Evolutionary conservation across 306 rosid genomes (phyloP).

Genomic region (Biancaea sappan): DNA sequence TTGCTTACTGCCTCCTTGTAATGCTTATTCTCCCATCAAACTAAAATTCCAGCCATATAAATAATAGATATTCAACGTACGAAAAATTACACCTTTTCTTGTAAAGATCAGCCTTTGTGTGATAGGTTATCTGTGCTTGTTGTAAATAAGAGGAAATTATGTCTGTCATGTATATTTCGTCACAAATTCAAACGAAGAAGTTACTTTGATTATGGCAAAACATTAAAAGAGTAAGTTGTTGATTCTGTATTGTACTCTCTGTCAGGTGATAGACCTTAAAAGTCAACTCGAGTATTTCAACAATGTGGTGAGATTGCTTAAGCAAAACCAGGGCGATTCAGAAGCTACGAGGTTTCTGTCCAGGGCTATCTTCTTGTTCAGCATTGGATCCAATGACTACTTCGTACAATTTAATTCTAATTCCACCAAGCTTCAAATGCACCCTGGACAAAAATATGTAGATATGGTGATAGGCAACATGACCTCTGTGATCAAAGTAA

Average conservation of each 20-base stretch:
- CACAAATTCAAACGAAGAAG: background rate
- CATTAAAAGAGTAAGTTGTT: background rate
- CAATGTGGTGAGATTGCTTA: conserved; percentile 4
- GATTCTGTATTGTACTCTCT: background rate
- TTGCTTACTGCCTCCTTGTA: too few relatives aligned
- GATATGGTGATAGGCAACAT: conserved; percentile 42
- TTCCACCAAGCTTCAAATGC: background rate
- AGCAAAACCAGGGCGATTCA: conserved; percentile 22
- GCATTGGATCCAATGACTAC: conserved; percentile 42
- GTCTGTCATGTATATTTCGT: background rate
- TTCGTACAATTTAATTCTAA: background rate
- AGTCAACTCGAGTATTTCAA: conserved; percentile 36
- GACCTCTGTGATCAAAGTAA: conserved; percentile 39
- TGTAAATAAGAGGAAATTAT: background rate
- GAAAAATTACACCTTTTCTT: too few relatives aligned
- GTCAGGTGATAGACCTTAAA: conserved; percentile 41
- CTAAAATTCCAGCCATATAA: too few relatives aligned
- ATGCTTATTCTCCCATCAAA: too few relatives aligned
- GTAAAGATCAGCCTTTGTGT: background rate
- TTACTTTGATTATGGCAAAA: too few relatives aligned
- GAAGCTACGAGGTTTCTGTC: conserved; percentile 28
- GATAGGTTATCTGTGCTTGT: too few relatives aligned
- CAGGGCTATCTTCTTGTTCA: conserved; percentile 38
- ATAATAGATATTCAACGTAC: too few relatives aligned
- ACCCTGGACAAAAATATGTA: conserved; percentile 17